Evolutionary conservation across 179 eudicot genomes (phyloP), one percentile per base, ranked within the genome.

Genomic region (Amaranthus tricolor): DNA sequence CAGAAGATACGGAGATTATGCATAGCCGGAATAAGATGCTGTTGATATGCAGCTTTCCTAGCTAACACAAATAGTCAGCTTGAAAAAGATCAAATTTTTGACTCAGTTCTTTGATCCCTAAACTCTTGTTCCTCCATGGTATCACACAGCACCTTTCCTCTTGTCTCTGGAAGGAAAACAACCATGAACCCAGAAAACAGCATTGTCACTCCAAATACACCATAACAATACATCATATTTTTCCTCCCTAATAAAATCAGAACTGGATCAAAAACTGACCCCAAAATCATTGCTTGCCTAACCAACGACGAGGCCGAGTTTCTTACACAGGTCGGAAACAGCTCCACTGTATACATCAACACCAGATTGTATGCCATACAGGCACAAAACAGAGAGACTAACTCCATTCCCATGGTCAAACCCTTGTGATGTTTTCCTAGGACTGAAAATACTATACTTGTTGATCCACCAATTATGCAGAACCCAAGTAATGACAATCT

Each of bases 311-410:
- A 45, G n/a, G 74, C 66, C 0, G 75, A 72, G 64, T 73, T 81
- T 17, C 80, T 68, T 0, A 81, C 83, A 77, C 80, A 77, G 0
- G 80, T 77, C 0, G 83, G 83, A 57, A 81, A 81, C 3, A 81
- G 66, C 77, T 77, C 83, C 45, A 77, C 70, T 55, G 19, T 49
- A 44, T 76, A 81, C 78, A 77, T 77, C 24, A 81, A 5, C 24
- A 81, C 62, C 3, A 81, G 15, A 44, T 81, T 77, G 49, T 49
- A 77, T 1, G 83, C 62, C 83, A 77, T 81, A 12, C 80, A 80
- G 0, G 77, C 74, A 40, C 77, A 76, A 60, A 80, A 80, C 7
- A 76, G 47, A 10, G 83, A 80, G 5, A 76, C 77, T 31, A 80
- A 5, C 61, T 53, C 80, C 16, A 76, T 24, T 4, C 52, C 73